Base-by-base conservation (phyloP, 371 early-diverging fungal species). In the Dinochytrium kinnereticum region DNA sequence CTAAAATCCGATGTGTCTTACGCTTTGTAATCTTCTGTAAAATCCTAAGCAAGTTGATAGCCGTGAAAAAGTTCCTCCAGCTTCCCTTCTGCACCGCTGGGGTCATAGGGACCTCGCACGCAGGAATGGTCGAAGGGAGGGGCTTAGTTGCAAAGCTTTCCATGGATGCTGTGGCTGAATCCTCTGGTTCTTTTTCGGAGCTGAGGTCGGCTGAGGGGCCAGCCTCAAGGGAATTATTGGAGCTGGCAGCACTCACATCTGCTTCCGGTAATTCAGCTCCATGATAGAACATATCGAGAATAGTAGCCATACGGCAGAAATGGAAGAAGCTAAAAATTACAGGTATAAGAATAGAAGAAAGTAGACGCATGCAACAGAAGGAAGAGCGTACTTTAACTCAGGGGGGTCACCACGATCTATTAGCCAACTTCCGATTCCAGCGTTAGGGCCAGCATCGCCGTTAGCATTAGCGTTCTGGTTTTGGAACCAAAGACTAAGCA, bases 11-110 rank as follows among this genome's bases (percentile, higher is more conserved):
- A 68, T 93, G 91, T 0, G 87, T 83, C 71, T 94, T 93, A 68
- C 85, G 78, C 75, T 93, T 94, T 1, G 93, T 92, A 44, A 95
- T 67, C 83, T 92, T 93, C 78, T 95, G 93, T 34, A 94, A 81
- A 21, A 94, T 87, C 24, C 92, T 85, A 21, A 94, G 79, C 59
- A 94, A 83, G 72, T 91, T 89, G 78, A 92, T 92, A 10, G 92
- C 81, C 51, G 91, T 90, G 72, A 85, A 91, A 81, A 95, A 86
- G 73, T 92, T 92, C n/a, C 83, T 73, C 78, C 75, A 80, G 36
- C 71, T 70, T 24, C 72, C 69, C 64, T 59, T 66, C 38, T 67
- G 64, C 28, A 55, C 28, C 21, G 66, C 15, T 3, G 21, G 1
- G 39, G 49, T 39, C 39, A 59, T 36, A 26, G 44, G 19, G 44